Conservation (phyloP, 129 eudicot genomes). For the Lactuca sativa region DNA sequence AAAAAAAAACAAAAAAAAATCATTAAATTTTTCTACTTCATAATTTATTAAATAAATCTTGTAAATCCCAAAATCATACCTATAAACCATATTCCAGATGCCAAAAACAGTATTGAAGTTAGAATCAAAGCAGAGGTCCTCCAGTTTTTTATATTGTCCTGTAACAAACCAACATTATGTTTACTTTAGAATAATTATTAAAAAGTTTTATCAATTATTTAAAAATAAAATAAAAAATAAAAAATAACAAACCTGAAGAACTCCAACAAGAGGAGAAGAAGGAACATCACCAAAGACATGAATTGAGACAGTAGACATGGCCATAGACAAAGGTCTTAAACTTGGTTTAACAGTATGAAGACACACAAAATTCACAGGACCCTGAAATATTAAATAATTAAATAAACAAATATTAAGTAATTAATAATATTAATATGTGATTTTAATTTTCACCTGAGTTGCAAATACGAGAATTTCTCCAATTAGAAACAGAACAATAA, state of each 20-base stretch:
- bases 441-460: constrained; percentile 63
- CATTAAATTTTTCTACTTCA: neutral
- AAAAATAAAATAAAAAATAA: neutral
- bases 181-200: neutral
- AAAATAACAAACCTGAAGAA: constrained; percentile 62
- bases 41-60: neutral
- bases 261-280: constrained; percentile 95
- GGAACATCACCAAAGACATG: constrained; percentile 97
- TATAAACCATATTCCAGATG: constrained; percentile 66
- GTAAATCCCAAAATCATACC: constrained; percentile 33
- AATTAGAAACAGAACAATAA: constrained; percentile 63
- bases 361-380: constrained; percentile 89
- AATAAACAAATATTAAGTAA: too few species aligned
- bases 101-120: constrained; percentile 62
- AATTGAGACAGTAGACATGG: constrained; percentile 91
- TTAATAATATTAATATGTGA: too few species aligned
- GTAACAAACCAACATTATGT: constrained; percentile 26
- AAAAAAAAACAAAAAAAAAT: constrained; percentile 20
- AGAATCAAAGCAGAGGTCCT: constrained; percentile 57
- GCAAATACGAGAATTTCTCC: constrained; percentile 91
- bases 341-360: constrained; percentile 88
- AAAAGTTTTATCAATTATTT: neutral
- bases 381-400: constrained; percentile 42
- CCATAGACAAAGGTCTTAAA: constrained; percentile 87
- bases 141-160: constrained; percentile 74